Percentiles rank a stretch among this genome's conserved stretches.
Evolutionary conservation across 1,284 basidiomycete genomes (phyloP).

Genomic region (Sanghuangporus sanghuang): DNA sequence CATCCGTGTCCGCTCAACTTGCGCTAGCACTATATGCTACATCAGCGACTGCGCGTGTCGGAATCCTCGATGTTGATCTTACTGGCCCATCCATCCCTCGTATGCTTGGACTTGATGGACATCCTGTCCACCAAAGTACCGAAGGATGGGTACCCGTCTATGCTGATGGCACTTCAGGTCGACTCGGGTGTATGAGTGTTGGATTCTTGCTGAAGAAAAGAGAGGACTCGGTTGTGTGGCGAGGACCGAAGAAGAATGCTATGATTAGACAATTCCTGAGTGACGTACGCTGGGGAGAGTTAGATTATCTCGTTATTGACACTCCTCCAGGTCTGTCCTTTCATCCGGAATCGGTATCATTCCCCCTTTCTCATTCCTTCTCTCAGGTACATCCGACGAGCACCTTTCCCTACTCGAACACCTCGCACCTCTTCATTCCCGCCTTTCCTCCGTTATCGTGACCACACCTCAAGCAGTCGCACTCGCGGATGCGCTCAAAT

Average conservation of each 20-base stretch:
- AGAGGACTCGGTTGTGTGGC: conserved; percentile 94
- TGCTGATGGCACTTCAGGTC: conserved; percentile 64
- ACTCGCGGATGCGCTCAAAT: conserved; percentile 92
- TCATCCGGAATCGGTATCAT: neutral
- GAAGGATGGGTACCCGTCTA: conserved; percentile 99
- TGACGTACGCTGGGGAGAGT: conserved; percentile 94
- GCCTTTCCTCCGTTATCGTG: conserved; percentile 83
- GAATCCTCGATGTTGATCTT: conserved; percentile 93
- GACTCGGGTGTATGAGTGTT: conserved; percentile 94
- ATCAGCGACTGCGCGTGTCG: conserved; percentile 66
- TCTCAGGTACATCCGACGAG: conserved; percentile 92
- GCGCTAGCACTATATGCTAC: conserved; percentile 81
- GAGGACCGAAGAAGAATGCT: conserved; percentile 99
- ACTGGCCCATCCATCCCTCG: conserved; percentile 96
- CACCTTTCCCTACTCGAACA: conserved; percentile 95
- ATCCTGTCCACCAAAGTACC: conserved; percentile 86
- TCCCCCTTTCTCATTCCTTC: neutral
- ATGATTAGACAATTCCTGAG: conserved; percentile 98
- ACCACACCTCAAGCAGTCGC: conserved; percentile 98
- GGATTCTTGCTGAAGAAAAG: conserved; percentile 90
- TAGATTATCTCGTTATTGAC: conserved; percentile 96
- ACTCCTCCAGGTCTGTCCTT: conserved; percentile 81
- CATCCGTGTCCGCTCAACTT: conserved; percentile 89
- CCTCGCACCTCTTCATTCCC: conserved; percentile 78
- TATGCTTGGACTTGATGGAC: conserved; percentile 91